phyloP scores from a whole-genome alignment of 345 rosid genomes.

The Erodium maritimum region DNA sequence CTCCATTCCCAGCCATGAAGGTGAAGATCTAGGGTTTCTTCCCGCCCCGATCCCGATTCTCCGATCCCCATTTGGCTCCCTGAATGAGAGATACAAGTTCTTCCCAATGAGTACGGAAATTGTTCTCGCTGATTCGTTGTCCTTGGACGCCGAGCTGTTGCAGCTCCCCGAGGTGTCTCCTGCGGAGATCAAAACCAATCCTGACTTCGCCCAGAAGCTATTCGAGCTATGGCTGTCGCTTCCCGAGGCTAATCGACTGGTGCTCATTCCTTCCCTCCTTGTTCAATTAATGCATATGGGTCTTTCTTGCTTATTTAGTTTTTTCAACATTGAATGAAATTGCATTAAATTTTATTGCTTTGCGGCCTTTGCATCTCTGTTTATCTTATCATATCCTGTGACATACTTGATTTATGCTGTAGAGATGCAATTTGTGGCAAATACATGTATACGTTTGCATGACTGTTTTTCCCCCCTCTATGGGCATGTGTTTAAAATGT shows the following conservation, averaged over 20 bases:
- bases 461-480: no score
- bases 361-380: no score
- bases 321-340: no score
- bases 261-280: background rate
- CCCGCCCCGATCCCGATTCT: background rate
- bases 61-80: no score
- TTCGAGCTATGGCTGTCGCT: constrained; percentile 86
- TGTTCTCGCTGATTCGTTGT: constrained; percentile 22
- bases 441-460: background rate
- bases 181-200: constrained; percentile 31
- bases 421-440: background rate
- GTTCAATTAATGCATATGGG: no score
- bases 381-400: no score
- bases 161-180: constrained; percentile 67
- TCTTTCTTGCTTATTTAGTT: background rate
- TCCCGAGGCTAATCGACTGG: constrained; percentile 54
- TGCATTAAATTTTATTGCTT: no score
- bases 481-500: no score
- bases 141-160: constrained; percentile 52
- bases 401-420: no score
- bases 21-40: constrained; percentile 14
- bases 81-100: background rate
- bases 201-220: constrained; percentile 43
- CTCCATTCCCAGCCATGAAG: background rate
- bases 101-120: constrained; percentile 9